Conservation (phyloP, 176 grass and related monocot genomes). For the Poa pratensis region DNA sequence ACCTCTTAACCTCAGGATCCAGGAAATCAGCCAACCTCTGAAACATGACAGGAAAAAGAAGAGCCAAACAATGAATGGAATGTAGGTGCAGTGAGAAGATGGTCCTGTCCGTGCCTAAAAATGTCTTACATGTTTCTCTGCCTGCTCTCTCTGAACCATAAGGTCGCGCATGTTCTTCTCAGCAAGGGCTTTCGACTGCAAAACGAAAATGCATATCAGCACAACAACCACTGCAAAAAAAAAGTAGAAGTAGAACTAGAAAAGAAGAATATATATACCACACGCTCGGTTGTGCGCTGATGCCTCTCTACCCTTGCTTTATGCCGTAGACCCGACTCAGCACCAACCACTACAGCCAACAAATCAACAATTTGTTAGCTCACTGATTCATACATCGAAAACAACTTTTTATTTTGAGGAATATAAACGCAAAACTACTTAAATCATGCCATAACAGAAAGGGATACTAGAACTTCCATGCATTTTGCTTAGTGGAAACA, state of each 20-base stretch:
- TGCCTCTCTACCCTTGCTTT: constrained; percentile 96
- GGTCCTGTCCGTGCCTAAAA: constrained; percentile 20
- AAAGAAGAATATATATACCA: constrained; percentile 50
- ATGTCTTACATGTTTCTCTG: constrained; percentile 82
- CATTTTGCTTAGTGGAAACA: constrained; percentile 11
- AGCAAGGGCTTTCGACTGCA: constrained; percentile 87
- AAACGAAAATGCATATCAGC: constrained; percentile 34
- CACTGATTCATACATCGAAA: constrained; percentile 6
- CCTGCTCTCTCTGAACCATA: constrained; percentile 92
- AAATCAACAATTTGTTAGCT: constrained; percentile 5
- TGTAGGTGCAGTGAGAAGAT: not conserved
- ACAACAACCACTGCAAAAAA: not conserved
- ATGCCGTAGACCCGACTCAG: constrained; percentile 81
- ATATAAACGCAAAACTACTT: not conserved
- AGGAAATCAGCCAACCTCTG: constrained; percentile 95
- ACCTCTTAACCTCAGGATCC: constrained; percentile 92
- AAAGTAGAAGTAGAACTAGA: not conserved
- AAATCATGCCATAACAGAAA: not conserved
- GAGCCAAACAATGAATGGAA: constrained; percentile 25
- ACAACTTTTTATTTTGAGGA: not conserved
- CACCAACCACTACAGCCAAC: constrained; percentile 47
- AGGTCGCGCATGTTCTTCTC: constrained; percentile 88
- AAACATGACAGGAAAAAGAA: constrained; percentile 37
- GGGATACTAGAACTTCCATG: constrained; percentile 4
- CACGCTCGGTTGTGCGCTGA: constrained; percentile 86